Evolutionary conservation across 352 stramenopile genomes (phyloP).

Genomic region (Phytophthora sojae): DNA sequence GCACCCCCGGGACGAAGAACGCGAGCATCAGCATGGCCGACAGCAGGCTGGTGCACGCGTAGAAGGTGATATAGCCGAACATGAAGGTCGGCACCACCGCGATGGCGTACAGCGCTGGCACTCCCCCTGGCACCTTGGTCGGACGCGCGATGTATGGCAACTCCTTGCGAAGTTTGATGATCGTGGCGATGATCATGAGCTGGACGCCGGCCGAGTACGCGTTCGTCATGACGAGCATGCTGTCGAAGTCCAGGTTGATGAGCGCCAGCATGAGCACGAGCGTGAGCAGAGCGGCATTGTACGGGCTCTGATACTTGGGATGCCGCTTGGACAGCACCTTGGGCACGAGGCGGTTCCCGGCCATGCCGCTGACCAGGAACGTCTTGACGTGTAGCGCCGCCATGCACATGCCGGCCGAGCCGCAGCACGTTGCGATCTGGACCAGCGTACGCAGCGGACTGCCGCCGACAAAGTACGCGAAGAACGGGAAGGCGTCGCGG

Average conservation of each 20-base stretch:
- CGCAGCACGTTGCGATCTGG: constrained; percentile 75
- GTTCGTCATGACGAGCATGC: constrained; percentile 90
- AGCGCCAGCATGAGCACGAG: constrained; percentile 51
- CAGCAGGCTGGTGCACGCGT: constrained; percentile 39
- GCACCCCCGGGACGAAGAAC: constrained; percentile 51
- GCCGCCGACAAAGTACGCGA: constrained; percentile 86
- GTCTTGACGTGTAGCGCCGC: constrained; percentile 91
- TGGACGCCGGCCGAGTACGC: constrained; percentile 88
- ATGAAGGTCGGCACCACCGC: constrained; percentile 49
- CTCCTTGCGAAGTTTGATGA: constrained; percentile 86
- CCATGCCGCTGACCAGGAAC: constrained; percentile 84
- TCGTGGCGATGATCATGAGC: constrained; percentile 90
- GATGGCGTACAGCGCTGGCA: constrained; percentile 41
- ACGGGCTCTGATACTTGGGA: constrained; percentile 44
- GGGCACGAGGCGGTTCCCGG: constrained; percentile 85
- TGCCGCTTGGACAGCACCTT: constrained; percentile 72
- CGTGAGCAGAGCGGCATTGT: constrained; percentile 44
- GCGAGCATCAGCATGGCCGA: constrained; percentile 42
- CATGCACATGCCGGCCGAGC: constrained; percentile 90
- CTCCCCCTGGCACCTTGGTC: constrained; percentile 58
- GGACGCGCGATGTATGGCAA: constrained; percentile 77
- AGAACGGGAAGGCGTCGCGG: constrained; percentile 86
- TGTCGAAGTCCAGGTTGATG: constrained; percentile 67
- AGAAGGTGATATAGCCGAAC: constrained; percentile 63
- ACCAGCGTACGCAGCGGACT: constrained; percentile 85